Conservation (phyloP, 768 basidiomycete genomes). For the Gautieria morchelliformis region DNA sequence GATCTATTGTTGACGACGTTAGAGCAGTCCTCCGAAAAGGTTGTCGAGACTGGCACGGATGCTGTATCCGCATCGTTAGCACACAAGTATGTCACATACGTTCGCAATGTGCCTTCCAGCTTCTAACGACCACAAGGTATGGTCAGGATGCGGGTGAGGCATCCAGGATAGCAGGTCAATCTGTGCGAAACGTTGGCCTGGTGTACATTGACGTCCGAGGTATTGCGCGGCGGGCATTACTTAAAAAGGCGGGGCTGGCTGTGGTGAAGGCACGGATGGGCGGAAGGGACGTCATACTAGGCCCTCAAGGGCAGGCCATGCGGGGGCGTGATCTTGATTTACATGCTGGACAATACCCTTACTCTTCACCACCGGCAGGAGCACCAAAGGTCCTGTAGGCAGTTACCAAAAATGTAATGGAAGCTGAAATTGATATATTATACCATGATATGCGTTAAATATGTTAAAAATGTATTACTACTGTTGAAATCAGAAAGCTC, state of each 20-base stretch:
- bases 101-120: neutral
- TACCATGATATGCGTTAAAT: no score
- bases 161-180: slow-evolving; percentile 49
- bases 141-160: slow-evolving; percentile 55
- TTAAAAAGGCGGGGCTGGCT: slow-evolving; percentile 52
- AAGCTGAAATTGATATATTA: no score
- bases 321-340: neutral
- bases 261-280: slow-evolving; percentile 39
- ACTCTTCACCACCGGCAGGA: no score
- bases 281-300: slow-evolving; percentile 12
- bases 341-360: no score
- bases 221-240: slow-evolving; percentile 57
- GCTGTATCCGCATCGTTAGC: slow-evolving; percentile 40
- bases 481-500: no score
- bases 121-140: slow-evolving; percentile 28
- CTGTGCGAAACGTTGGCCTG: slow-evolving; percentile 60
- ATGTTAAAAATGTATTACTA: no score
- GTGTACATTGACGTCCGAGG: slow-evolving; percentile 73
- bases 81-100: slow-evolving; percentile 38
- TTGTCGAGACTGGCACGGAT: slow-evolving; percentile 42
- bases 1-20: slow-evolving; percentile 57
- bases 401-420: no score
- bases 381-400: no score
- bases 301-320: neutral
- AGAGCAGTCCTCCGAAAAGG: slow-evolving; percentile 44